Evolutionary conservation across 179 eudicot genomes (phyloP).

Genomic region (Silene coronaria): DNA sequence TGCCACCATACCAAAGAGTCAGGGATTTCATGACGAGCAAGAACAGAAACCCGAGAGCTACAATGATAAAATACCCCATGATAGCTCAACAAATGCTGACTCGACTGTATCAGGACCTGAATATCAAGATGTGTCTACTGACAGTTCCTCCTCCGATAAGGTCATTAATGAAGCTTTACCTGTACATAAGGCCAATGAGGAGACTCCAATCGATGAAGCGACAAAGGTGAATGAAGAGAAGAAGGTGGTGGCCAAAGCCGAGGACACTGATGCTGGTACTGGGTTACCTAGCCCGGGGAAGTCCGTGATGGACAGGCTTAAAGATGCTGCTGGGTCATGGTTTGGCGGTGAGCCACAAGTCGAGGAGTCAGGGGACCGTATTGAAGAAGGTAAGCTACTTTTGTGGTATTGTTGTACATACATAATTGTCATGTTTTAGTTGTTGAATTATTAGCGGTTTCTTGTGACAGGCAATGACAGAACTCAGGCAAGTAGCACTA

Average conservation of each 20-base stretch:
- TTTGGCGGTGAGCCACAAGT: slow-evolving; percentile 15
- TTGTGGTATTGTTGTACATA: neutral
- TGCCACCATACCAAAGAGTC: neutral
- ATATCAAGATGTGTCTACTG: too few relatives aligned
- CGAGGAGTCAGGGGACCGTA: slow-evolving; percentile 22
- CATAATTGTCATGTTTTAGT: neutral
- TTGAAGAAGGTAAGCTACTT: slow-evolving; percentile 25
- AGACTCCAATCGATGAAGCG: neutral
- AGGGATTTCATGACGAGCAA: neutral
- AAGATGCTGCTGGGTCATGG: slow-evolving; percentile 48
- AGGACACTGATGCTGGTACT: slow-evolving; percentile 21
- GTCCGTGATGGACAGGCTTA: slow-evolving; percentile 46
- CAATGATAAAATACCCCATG: slow-evolving; percentile 10
- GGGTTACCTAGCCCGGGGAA: slow-evolving; percentile 33
- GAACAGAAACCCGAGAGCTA: neutral
- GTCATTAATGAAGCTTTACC: slow-evolving; percentile 43
- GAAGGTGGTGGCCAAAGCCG: slow-evolving; percentile 6
- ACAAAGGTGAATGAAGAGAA: slow-evolving; percentile 3
- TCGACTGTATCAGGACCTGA: too few relatives aligned
- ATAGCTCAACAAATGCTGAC: neutral
- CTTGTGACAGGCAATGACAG: slow-evolving; percentile 7
- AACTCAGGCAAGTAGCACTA: neutral
- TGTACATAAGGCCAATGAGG: slow-evolving; percentile 26
- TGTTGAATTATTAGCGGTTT: neutral
- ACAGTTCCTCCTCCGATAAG: slow-evolving; percentile 26